Conservation (phyloP, 148 eudicot species). For the Polygonum maritimum region DNA sequence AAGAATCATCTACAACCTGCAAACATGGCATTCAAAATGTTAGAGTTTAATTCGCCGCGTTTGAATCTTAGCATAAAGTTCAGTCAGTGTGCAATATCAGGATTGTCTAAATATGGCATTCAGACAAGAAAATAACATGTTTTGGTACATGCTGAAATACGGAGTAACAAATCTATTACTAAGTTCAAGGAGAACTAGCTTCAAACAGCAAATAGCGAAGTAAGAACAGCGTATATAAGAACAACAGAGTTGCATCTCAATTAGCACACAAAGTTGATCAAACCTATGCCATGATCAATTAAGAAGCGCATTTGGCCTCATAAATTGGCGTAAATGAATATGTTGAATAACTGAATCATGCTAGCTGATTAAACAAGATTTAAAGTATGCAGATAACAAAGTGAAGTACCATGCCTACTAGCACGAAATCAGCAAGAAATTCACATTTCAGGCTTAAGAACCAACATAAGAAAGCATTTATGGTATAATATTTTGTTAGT, state of each 20-base stretch:
- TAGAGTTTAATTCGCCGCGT: not conserved
- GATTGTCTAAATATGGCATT: not conserved
- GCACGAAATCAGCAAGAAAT: too few species aligned
- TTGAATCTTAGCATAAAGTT: not conserved
- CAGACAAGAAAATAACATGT: too few species aligned
- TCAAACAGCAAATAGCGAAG: not conserved
- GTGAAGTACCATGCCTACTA: not conserved
- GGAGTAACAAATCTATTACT: not conserved
- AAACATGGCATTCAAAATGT: not conserved
- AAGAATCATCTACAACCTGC: not conserved
- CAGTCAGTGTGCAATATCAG: not conserved
- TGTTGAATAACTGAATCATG: not conserved
- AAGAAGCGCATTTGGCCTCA: not conserved
- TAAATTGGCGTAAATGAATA: too few species aligned
- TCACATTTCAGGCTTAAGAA: too few species aligned
- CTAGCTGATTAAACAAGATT: too few species aligned
- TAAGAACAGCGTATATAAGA: not conserved
- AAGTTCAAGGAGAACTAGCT: not conserved
- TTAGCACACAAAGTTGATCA: not conserved
- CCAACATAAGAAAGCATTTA: not conserved
- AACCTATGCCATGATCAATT: not conserved
- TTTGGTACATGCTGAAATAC: too few species aligned
- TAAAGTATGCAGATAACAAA: not conserved
- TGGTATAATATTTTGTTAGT: not conserved
- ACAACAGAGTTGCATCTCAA: not conserved